A percentile compares a stretch with the other conserved stretches of the same genome.
These are phyloP conservation scores for Tolypocladium pustulatum DNA, from an alignment of 2,329 filamentous ascomycete genomes.

Conservation along the genomic window DNA sequence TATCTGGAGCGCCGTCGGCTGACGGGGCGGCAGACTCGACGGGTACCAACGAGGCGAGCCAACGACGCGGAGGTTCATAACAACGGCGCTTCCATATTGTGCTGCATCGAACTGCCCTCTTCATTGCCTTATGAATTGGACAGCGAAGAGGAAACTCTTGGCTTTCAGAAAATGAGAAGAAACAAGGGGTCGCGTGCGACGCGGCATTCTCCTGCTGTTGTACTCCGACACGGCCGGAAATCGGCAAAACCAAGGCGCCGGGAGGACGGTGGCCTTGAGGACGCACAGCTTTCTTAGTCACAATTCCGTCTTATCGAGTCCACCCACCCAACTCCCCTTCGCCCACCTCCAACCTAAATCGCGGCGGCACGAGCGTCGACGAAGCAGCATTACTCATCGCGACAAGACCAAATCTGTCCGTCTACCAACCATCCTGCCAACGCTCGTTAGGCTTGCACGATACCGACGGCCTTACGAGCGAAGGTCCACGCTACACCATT, in stretches of 20 bases:
- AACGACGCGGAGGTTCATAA: background rate
- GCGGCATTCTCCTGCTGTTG: background rate
- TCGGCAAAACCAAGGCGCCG: conserved; percentile 15
- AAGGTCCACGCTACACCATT: background rate
- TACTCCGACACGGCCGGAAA: conserved; percentile 6
- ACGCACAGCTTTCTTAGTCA: background rate
- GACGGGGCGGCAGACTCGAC: conserved; percentile 5
- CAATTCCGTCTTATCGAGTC: background rate
- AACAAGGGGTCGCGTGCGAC: background rate
- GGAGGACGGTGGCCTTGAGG: background rate
- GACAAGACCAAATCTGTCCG: background rate
- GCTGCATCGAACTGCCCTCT: background rate
- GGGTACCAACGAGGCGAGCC: background rate
- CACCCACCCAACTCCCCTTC: conserved; percentile 1
- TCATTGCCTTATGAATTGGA: conserved; percentile 1
- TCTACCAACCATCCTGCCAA: background rate
- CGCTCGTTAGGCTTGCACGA: background rate
- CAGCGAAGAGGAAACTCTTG: background rate
- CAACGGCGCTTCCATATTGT: conserved; percentile 1
- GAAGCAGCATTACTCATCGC: background rate
- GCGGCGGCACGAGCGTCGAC: background rate
- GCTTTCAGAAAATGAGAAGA: background rate
- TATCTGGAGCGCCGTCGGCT: conserved; percentile 9
- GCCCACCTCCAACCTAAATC: background rate
- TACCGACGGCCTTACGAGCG: background rate